Base-by-base conservation (phyloP, 208 protist genomes). In the Trypanosoma conorhini region DNA sequence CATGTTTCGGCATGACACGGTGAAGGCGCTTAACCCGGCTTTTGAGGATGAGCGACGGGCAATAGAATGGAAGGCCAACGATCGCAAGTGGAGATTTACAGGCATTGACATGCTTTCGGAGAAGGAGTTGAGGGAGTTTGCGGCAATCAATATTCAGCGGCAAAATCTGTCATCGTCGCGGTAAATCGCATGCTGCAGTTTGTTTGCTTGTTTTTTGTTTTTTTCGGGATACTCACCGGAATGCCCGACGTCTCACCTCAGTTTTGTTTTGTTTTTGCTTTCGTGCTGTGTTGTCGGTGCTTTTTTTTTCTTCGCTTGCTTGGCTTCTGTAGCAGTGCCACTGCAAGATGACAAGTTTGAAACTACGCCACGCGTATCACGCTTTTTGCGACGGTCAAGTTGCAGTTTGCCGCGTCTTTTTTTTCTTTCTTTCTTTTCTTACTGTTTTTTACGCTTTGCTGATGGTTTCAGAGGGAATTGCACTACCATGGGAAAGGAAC, bases 61-160 rank as follows among this genome's bases (percentile, higher is more conserved):
- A 28, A 88, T 92, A 48, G 81, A 93, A 65, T 92, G 86, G 85
- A 96, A 96, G 74, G 74, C 84, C 7, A 96, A 96, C 60, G 91
- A 96, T 50, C 70, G 87, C 19, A 96, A 93, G 62, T 96, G 88
- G 87, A 79, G 87, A 40, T 92, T 96, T 62, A 93, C 87, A 1
- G 91, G 91, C 4, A 77, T 80, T 12, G 91, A 96, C 66, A 88
- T 89, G 77, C 86, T 82, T 17, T 93, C 87, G 0, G 86, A 89
- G 67, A 82, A 83, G 10, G 87, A 96, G 62, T 66, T 93, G 33
- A 76, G 81, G 7, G 91, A 96, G 68, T 96, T 93, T 73, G 82
- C 86, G 33, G 91, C 91, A 71, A 96, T 96, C 73, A 94, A 96
- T 74, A 86, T 95, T 13, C 83, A 92, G 35, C 74, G 76, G 24